Conservation (phyloP, 768 basidiomycete genomes). For the Suillus paluster region DNA sequence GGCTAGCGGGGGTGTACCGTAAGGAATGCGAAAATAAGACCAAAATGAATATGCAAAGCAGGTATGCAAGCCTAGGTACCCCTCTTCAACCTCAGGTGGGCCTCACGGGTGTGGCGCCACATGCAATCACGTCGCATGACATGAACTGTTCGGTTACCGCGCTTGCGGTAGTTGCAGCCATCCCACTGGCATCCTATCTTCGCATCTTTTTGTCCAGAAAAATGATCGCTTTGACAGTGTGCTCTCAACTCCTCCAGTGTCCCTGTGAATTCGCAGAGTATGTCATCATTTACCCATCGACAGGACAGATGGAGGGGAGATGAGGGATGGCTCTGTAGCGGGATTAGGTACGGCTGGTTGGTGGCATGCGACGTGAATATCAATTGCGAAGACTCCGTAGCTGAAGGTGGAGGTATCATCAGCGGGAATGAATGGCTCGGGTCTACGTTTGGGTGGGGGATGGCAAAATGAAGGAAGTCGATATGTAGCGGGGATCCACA, state of each 20-base stretch:
- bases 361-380: no score
- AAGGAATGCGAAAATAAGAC: background rate
- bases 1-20: background rate
- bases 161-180: background rate
- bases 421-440: background rate
- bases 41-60: background rate
- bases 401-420: no score
- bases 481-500: no score
- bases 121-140: background rate
- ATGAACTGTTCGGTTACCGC: background rate
- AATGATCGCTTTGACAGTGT: background rate
- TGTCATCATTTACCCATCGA: background rate
- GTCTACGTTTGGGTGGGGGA: no score
- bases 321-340: background rate
- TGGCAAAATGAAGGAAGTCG: no score
- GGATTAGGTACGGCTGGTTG: no score
- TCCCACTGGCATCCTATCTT: background rate
- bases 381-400: no score
- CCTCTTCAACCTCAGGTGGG: background rate
- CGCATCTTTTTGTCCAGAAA: background rate
- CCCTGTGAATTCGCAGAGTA: background rate
- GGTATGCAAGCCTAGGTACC: background rate
- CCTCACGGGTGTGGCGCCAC: background rate
- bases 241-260: background rate
- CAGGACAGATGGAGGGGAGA: background rate